Percentiles rank a stretch among this genome's conserved stretches.
phyloP scores from a whole-genome alignment of 768 basidiomycete genomes.

The Galerina sulciceps region DNA sequence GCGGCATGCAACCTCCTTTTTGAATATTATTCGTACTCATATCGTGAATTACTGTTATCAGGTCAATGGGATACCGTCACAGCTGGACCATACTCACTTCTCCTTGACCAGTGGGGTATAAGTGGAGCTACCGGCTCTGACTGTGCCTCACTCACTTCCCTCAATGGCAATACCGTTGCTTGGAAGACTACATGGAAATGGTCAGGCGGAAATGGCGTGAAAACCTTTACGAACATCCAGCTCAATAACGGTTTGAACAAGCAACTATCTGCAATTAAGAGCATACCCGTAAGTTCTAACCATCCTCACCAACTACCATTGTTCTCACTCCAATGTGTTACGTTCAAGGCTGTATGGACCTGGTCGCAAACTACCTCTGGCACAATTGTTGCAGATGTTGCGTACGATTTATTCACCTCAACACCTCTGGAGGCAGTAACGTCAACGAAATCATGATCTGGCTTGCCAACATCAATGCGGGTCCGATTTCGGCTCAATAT shows the following conservation, averaged over 20 bases:
- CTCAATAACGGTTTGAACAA: conserved; percentile 54
- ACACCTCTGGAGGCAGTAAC: conserved; percentile 48
- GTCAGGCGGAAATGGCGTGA: conserved; percentile 55
- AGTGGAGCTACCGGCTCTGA: conserved; percentile 52
- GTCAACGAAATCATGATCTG: conserved; percentile 66
- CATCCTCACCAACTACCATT: neutral
- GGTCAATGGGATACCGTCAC: conserved; percentile 58
- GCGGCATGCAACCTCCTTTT: conserved; percentile 28
- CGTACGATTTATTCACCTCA: conserved; percentile 71
- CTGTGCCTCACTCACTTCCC: conserved; percentile 49
- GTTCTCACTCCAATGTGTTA: neutral
- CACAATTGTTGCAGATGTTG: conserved; percentile 54
- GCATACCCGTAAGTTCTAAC: conserved; percentile 52
- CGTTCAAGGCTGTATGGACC: conserved; percentile 51
- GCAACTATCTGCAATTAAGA: conserved; percentile 54
- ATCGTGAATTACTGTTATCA: conserved; percentile 9
- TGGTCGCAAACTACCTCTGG: conserved; percentile 54
- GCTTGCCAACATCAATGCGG: conserved; percentile 61
- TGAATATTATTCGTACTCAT: neutral
- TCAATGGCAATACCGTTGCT: conserved; percentile 42
- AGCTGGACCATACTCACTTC: conserved; percentile 50
- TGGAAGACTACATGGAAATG: conserved; percentile 63
- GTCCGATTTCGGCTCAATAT: conserved; percentile 59
- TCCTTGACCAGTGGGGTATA: conserved; percentile 52
- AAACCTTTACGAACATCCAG: conserved; percentile 65